Evolutionary conservation across 73 alveolate genomes (phyloP), one percentile per base, ranked within the genome.

Genomic region (Paramecium biaurelia): DNA sequence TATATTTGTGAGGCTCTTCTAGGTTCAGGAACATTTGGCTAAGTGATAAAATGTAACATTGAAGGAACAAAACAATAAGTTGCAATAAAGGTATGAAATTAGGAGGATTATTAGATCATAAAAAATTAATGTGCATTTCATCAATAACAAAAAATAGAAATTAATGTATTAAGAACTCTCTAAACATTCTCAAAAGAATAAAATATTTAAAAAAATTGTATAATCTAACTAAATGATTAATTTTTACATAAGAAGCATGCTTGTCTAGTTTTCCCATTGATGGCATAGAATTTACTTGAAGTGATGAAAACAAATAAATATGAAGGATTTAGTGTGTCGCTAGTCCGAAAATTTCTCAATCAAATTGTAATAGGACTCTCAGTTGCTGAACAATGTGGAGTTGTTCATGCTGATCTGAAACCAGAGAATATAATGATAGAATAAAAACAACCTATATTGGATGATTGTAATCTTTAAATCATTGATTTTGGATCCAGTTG

Each of bases 401-500:
- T 89, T 38, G 87, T 89, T 43, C 94, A 89, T 89, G 85, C 92
- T 43, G 94, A 89, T 70, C 56, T 89, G 24, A 89, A 89, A 24
- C 94, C 94, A 42, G 94, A 89, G 28, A 89, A 89, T 45, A 89
- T 89, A 11, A 89, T 89, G 94, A 57, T 89, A 4, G 76, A 89
- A 42, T 21, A 68, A 47, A 45, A 43, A 21, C 21, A 67, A 35
- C 67, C 68, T 10, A 76, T 37, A 14, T 53, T 85, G 14, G 68
- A 85, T 24, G 63, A 57, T 23, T 32, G 58, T 34, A 14, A 14
- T 58, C 38, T 89, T 7, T 41, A 89, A 59, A 89, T 89, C 7
- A 89, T 89, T 38, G 94, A 89, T 72, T 89, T 89, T 89, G 94
- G 94, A 8, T 89, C 94, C 12, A 82, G 92, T 28, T 89, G 94